Base-by-base conservation (phyloP, 208 protist species). In the Trypanosoma congolense region DNA sequence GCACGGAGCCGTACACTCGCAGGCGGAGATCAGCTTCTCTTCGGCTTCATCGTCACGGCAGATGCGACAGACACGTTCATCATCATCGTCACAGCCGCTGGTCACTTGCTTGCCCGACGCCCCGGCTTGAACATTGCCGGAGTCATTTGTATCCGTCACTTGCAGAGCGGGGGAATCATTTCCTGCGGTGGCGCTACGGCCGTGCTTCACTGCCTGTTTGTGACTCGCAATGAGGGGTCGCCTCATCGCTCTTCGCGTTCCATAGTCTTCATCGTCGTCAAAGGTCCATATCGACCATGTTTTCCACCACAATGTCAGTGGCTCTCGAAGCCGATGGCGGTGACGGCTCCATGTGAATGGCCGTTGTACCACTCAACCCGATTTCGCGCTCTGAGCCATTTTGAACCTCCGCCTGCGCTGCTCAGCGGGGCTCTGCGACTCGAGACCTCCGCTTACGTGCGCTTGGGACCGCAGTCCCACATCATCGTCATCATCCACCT, bases 11-110 rank as follows among this genome's bases (percentile, higher is more conserved):
- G 73, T 83, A 53, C 85, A 92, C 21, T 56, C 70, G 41, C 85
- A 92, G 9, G 85, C 79, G 5, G 70, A 65, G 10, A 92, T 69
- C 18, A 92, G 69, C 21, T 36, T 25, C 40, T 84, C 80, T 31
- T 75, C 56, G 46, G 70, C 70, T 14, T 65, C 74, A 4, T 65
- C 80, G 3, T 92, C 84, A 4, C 77, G 75, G 48, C 84, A 92
- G 38, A 92, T 92, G 18, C 84, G 84, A 66, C 84, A 92, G 47
- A 86, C 61, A 3, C 56, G 53, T 48, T 87, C 83, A 1, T 82
- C n/a, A n/a, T n/a, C 77, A 0, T 77, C 76, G 9, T 86, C 75
- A 38, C 33, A 16, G 12, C 33, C 33, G 12, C 12, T 38, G 33
- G 6, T 38, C 33, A 38, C 33, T 38, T n/a, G n/a, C n/a, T n/a